Evolutionary conservation across 768 basidiomycete species (phyloP).

Genomic region (Serendipita vermifera): DNA sequence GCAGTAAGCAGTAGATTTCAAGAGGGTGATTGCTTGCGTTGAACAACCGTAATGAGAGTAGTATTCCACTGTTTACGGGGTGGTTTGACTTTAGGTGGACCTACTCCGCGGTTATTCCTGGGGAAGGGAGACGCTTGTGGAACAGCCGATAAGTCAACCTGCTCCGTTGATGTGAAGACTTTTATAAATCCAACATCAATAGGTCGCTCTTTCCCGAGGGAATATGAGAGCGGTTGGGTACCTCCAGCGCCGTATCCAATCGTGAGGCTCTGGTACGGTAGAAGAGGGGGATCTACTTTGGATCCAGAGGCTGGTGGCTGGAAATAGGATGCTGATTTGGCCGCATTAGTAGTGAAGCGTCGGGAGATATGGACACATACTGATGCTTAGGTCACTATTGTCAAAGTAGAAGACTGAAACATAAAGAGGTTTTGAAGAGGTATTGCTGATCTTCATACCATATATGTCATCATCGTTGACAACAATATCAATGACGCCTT

Average conservation of each 20-base stretch:
- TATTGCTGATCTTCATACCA: constrained; percentile 19
- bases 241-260: constrained; percentile 33
- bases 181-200: constrained; percentile 34
- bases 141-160: constrained; percentile 26
- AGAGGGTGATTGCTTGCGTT: no score
- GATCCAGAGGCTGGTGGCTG: constrained; percentile 3
- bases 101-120: no score
- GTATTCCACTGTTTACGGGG: no score
- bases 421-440: constrained; percentile 16
- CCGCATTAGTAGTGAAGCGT: background rate
- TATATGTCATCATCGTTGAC: constrained; percentile 17
- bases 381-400: constrained; percentile 21
- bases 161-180: constrained; percentile 29
- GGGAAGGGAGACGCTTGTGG: constrained; percentile 26
- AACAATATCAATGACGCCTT: constrained; percentile 16
- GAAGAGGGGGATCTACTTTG: constrained; percentile 11
- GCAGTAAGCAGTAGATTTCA: no score
- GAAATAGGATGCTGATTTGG: background rate
- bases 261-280: constrained; percentile 15
- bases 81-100: no score
- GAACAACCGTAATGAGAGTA: no score
- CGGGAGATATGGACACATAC: constrained; percentile 10
- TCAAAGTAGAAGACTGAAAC: constrained; percentile 23
- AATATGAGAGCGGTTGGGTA: constrained; percentile 23
- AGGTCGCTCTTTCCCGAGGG: constrained; percentile 21